Conservation (phyloP, 768 basidiomycete species). For the Gloeopeniophorella convolvens region DNA sequence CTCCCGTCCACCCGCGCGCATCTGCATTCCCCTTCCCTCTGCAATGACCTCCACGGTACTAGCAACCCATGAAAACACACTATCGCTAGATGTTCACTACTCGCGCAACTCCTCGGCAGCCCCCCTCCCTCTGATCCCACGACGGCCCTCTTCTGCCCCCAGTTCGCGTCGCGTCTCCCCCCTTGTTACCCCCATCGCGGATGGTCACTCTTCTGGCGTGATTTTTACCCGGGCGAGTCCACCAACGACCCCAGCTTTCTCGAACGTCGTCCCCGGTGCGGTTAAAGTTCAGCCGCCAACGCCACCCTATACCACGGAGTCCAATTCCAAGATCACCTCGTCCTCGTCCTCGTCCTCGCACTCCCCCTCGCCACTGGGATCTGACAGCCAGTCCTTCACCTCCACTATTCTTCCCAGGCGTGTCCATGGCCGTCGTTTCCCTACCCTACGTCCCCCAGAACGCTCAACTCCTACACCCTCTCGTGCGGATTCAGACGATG, state of each 20-base stretch:
- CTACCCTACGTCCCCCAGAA: constrained; percentile 31
- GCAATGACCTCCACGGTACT: constrained; percentile 18
- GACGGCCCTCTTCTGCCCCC: constrained; percentile 33
- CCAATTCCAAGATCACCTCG: constrained; percentile 10
- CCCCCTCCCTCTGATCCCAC: constrained; percentile 60
- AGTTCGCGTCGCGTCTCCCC: constrained; percentile 21
- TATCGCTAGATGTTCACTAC: constrained; percentile 22
- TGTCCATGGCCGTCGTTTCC: constrained; percentile 25
- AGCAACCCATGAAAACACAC: constrained; percentile 14
- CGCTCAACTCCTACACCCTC: constrained; percentile 41
- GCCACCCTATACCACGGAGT: constrained; percentile 7
- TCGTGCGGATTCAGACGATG: constrained; percentile 15
- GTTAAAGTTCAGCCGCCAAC: constrained; percentile 26
- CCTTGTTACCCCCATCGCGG: constrained; percentile 6
- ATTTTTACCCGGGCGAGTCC: constrained; percentile 17
- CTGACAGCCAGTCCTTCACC: constrained; percentile 24
- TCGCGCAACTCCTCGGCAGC: constrained; percentile 47
- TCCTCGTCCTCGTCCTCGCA: constrained; percentile 18
- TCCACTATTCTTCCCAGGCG: constrained; percentile 25
- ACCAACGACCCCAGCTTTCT: constrained; percentile 1
- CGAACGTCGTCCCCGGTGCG: background rate
- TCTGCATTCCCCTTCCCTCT: background rate
- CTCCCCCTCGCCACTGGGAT: constrained; percentile 20
- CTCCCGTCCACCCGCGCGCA: background rate
- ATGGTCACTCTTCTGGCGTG: constrained; percentile 2